Evolutionary conservation across 352 stramenopile genomes (phyloP), one percentile per base, ranked within the genome.

Genomic region (Phytophthora megakarya): DNA sequence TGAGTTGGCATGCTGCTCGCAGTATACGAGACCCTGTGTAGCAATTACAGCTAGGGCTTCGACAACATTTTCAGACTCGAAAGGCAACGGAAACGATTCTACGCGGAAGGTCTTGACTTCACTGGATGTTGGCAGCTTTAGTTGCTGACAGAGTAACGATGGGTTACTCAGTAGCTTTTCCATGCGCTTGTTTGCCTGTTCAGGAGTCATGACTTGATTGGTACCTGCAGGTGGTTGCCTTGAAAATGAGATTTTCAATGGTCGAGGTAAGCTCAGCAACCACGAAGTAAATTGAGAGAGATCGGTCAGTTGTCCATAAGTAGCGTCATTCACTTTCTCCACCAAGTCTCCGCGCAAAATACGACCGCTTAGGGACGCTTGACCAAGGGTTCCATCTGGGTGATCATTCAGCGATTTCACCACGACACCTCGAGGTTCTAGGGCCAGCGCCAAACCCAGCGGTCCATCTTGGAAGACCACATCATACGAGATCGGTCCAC

Each of bases 341-440:
- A 95, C 84, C 39, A 89, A 58, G 46, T 95, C 87, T n/a, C 85
- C 87, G 1, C 69, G 67, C 22, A 65, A 61, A 45, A 95, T 89
- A 13, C 63, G 56, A 7, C 84, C 79, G 37, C 76, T 91, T 16
- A 84, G 46, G 4, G 84, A 93, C 8, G 87, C 87, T 68, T 95
- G 87, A 10, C 87, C 81, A 7, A 86, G 72, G 11, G 69, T 79
- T 12, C 85, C 85, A 44, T 89, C 73, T 16, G 76, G 48, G 18
- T 88, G 75, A 33, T 92, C 77, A 49, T 92, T 95, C 22, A 95
- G 50, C 1, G 87, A 95, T 52, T 91, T 91, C 3, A 95, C 87
- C 35, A 87, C 62, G 26, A 95, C 85, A 13, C 77, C 73, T 22
- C 80, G 75, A 13, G 72, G 44, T 58, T 95, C 87, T 5, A 95